phyloP scores from a whole-genome alignment of 2,329 filamentous ascomycete species.

The Arachnomyces sp. region DNA sequence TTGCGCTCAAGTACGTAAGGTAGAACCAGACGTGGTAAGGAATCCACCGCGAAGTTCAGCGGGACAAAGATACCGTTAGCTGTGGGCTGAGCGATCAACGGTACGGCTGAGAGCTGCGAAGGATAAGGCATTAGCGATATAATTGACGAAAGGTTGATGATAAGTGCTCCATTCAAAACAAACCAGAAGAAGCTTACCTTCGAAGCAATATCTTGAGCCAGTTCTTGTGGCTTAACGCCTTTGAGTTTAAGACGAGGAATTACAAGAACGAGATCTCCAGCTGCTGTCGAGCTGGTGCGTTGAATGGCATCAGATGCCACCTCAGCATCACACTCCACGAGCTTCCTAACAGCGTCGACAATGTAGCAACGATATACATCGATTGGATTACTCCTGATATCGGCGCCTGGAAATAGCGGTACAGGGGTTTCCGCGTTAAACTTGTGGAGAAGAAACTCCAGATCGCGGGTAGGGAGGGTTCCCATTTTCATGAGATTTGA shows the following conservation, averaged over 20 bases:
- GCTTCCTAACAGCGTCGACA: slow-evolving; percentile 57
- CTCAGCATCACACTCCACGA: slow-evolving; percentile 62
- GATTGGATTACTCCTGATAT: slow-evolving; percentile 65
- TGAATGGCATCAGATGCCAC: slow-evolving; percentile 69
- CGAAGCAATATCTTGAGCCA: slow-evolving; percentile 55
- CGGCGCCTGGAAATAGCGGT: slow-evolving; percentile 43
- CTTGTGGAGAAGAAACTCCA: slow-evolving; percentile 17
- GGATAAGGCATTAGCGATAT: not conserved
- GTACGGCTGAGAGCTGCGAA: slow-evolving; percentile 61
- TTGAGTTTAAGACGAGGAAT: slow-evolving; percentile 74
- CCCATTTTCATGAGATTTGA: slow-evolving; percentile 3
- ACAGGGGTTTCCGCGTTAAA: slow-evolving; percentile 17
- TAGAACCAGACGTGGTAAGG: slow-evolving; percentile 59
- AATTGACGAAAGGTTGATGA: not conserved
- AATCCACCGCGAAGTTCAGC: slow-evolving; percentile 70
- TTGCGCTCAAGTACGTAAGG: slow-evolving; percentile 61
- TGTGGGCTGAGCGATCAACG: slow-evolving; percentile 63
- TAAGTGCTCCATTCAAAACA: too few relatives aligned
- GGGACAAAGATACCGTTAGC: slow-evolving; percentile 63
- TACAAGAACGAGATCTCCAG: slow-evolving; percentile 73
- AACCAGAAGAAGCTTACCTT: slow-evolving; percentile 45
- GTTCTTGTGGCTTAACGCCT: slow-evolving; percentile 57
- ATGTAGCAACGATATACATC: slow-evolving; percentile 76
- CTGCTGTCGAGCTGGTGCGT: slow-evolving; percentile 73
- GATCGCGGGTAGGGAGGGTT: slow-evolving; percentile 15